Conservation (phyloP, 176 grass and related monocot species). For the Otatea glauca region DNA sequence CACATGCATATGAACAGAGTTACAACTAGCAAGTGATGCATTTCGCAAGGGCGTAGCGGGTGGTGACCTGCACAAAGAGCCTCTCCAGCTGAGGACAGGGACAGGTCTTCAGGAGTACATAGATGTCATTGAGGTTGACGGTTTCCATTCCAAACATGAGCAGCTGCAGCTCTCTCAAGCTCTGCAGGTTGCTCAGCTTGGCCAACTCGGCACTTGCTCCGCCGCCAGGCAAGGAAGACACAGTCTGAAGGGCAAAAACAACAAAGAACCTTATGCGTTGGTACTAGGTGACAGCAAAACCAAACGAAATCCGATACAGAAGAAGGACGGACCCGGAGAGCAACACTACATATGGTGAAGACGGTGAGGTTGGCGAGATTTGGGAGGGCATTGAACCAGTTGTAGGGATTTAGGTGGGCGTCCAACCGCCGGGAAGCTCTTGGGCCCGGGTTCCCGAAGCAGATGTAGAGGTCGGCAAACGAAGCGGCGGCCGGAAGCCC, state of each 20-base stretch:
- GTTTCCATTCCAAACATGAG: constrained; percentile 47
- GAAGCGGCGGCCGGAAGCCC: background rate
- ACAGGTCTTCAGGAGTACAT: constrained; percentile 48
- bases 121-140: constrained; percentile 50
- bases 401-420: constrained; percentile 12
- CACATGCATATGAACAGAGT: background rate
- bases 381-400: constrained; percentile 23
- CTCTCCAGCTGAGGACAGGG: constrained; percentile 46
- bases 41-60: background rate
- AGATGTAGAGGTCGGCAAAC: constrained; percentile 55
- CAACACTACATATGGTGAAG: constrained; percentile 56
- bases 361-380: constrained; percentile 53
- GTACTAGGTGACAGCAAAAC: background rate
- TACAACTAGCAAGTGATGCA: too few relatives aligned
- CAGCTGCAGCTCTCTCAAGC: constrained; percentile 67
- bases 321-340: constrained; percentile 49
- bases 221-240: background rate
- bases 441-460: background rate
- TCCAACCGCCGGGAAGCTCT: accelerated
- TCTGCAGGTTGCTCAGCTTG: constrained; percentile 45
- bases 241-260: constrained; percentile 12
- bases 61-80: constrained; percentile 64
- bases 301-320: background rate
- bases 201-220: background rate
- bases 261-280: background rate